Conservation (phyloP, 495 filamentous ascomycete genomes). For the Cairneyella variabilis region DNA sequence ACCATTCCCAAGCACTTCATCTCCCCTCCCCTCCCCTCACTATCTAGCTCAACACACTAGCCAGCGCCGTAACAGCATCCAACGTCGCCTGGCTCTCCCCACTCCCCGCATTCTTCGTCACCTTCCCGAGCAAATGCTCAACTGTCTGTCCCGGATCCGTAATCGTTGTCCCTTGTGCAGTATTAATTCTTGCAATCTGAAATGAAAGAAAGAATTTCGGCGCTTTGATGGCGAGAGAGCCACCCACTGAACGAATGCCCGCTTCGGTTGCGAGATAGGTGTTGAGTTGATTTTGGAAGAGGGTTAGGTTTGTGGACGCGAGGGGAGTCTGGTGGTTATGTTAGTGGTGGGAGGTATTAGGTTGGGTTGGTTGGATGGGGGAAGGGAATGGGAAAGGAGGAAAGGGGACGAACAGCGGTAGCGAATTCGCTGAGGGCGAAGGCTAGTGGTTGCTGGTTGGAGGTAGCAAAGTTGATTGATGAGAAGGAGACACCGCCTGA, state of each 20-base stretch:
- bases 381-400: too few species aligned
- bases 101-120: slow-evolving; percentile 40
- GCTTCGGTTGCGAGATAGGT: slow-evolving; percentile 47
- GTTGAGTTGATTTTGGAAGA: slow-evolving; percentile 39
- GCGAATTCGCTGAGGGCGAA: slow-evolving; percentile 42
- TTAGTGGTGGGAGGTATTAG: too few species aligned
- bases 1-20: too few species aligned
- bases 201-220: slow-evolving; percentile 48
- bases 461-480: slow-evolving; percentile 40
- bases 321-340: slow-evolving; percentile 35
- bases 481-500: slow-evolving; percentile 40
- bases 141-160: slow-evolving; percentile 39
- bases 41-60: slow-evolving; percentile 27
- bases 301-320: slow-evolving; percentile 32
- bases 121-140: slow-evolving; percentile 43
- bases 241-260: slow-evolving; percentile 40
- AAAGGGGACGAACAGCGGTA: too few species aligned
- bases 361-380: too few species aligned
- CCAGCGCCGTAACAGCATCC: slow-evolving; percentile 36
- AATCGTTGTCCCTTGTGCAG: slow-evolving; percentile 43
- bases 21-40: neutral
- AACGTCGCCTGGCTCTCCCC: slow-evolving; percentile 32
- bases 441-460: slow-evolving; percentile 31
- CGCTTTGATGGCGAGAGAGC: slow-evolving; percentile 41
- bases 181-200: slow-evolving; percentile 45